phyloP scores from a whole-genome alignment of 805 yeast species.

The Metschnikowia kofuensis region DNA sequence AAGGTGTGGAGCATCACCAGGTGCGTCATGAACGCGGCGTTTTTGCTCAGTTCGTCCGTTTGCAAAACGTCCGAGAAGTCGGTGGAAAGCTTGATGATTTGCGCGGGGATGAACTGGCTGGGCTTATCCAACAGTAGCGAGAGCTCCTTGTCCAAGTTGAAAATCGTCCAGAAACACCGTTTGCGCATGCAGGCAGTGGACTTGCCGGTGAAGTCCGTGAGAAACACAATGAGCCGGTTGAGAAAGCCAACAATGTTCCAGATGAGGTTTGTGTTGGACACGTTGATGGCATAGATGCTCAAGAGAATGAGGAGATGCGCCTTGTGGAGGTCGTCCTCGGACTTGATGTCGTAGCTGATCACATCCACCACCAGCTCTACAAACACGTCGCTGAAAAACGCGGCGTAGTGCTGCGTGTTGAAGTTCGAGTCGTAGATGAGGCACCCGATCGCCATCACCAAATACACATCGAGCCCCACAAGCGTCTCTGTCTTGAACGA shows the following conservation, averaged over 20 bases:
- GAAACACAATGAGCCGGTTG: constrained; percentile 22
- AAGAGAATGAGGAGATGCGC: constrained; percentile 31
- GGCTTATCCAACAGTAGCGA: constrained; percentile 34
- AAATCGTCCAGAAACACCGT: constrained; percentile 36
- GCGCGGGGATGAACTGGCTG: constrained; percentile 30
- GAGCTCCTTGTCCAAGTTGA: constrained; percentile 38
- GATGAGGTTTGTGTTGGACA: constrained; percentile 25
- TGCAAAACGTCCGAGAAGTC: constrained; percentile 17
- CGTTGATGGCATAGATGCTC: constrained; percentile 29
- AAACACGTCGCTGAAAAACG: constrained; percentile 30
- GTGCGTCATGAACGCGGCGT: constrained; percentile 19
- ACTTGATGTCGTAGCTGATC: constrained; percentile 26
- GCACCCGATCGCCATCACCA: constrained; percentile 40
- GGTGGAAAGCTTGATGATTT: constrained; percentile 18
- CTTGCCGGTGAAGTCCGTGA: constrained; percentile 14
- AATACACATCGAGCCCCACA: constrained; percentile 35
- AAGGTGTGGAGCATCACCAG: constrained; percentile 25
- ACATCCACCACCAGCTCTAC: constrained; percentile 35
- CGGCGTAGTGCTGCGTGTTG: constrained; percentile 21
- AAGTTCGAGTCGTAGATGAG: constrained; percentile 31
- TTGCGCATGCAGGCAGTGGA: constrained; percentile 10
- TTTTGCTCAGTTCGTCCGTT: constrained; percentile 23
- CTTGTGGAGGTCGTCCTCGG: constrained; percentile 26
- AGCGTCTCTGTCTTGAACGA: constrained; percentile 35
- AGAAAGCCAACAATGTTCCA: constrained; percentile 39